Percentiles rank a stretch among this genome's conserved stretches.
Conservation (phyloP, 2,329 filamentous ascomycete species). For the Fusarium beomiforme region DNA sequence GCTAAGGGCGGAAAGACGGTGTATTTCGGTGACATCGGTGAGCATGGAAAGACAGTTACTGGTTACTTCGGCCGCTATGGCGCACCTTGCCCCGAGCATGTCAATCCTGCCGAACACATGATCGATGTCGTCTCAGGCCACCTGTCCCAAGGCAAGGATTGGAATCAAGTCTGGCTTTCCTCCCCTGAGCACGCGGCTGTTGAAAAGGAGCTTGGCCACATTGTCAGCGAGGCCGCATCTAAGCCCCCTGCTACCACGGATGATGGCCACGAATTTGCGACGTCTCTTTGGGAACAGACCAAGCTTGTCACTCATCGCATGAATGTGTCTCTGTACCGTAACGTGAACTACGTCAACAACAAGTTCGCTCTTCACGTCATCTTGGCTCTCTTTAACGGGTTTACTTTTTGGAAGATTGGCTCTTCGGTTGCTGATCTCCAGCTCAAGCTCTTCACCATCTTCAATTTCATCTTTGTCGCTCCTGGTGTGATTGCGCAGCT, state of each 20-base stretch:
- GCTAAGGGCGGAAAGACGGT: slow-evolving; percentile 72
- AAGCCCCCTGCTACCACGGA: slow-evolving; percentile 54
- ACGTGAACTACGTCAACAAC: slow-evolving; percentile 73
- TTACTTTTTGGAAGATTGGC: slow-evolving; percentile 69
- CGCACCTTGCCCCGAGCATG: slow-evolving; percentile 67
- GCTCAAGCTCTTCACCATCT: slow-evolving; percentile 66
- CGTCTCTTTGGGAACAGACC: slow-evolving; percentile 70
- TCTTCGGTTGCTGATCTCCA: slow-evolving; percentile 61
- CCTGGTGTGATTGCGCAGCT: slow-evolving; percentile 63
- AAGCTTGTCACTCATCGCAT: slow-evolving; percentile 71
- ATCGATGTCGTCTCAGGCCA: slow-evolving; percentile 66
- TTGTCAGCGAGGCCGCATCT: slow-evolving; percentile 65
- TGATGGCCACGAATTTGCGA: slow-evolving; percentile 76
- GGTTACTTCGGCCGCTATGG: slow-evolving; percentile 75
- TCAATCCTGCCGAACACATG: slow-evolving; percentile 83
- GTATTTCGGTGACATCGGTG: slow-evolving; percentile 74
- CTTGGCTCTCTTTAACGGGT: slow-evolving; percentile 68
- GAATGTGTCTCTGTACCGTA: slow-evolving; percentile 71
- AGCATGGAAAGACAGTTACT: slow-evolving; percentile 63
- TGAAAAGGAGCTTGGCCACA: slow-evolving; percentile 69
- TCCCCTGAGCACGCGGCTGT: slow-evolving; percentile 68
- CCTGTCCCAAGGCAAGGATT: slow-evolving; percentile 62
- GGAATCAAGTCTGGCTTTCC: slow-evolving; percentile 76
- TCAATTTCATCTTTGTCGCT: slow-evolving; percentile 72
- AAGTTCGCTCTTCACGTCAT: slow-evolving; percentile 67